Evolutionary conservation across 805 yeast genomes (phyloP), one percentile per base, ranked within the genome.

Genomic region (Kodamaea neixiangensis): DNA sequence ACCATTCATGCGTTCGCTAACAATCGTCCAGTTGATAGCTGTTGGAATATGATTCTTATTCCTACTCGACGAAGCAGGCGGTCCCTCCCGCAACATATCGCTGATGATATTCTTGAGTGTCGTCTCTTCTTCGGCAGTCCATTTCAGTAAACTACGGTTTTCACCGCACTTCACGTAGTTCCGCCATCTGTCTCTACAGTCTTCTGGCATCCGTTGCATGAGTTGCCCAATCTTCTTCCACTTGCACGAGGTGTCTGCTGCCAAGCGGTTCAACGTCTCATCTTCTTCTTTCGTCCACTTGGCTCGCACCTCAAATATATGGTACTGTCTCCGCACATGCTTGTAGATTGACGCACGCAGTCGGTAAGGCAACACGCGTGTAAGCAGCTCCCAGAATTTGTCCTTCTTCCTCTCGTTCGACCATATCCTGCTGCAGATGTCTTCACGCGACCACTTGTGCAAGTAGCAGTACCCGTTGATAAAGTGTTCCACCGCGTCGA

Each of bases 161-260:
- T 75, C 76, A 19, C 97, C 97, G 72, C 97, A 93, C 67, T 92
- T 92, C 55, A 92, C 87, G 64, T 92, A 93, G 65, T 93, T 93
- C 67, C 98, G 78, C 96, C 96, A 93, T 59, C 98, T 78, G 66
- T 93, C 98, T 59, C 98, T 79, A 67, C 97, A 92, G 69, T 93
- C 98, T 63, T 93, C 98, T 0, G 98, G 97, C 98, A 93, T 93
- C 61, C 98, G 77, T 11, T 88, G 89, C 81, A 93, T 75, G 6
- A 75, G 72, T 48, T 78, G 78, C 6, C 97, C 97, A 53, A 93
- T 88, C 38, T 76, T 75, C 58, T 89, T 89, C 98, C 98, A 93
- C 62, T 87, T 90, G 14, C 94, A 90, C 52, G 85, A 89, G 58
- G 82, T 80, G 20, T 83, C 82, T 7, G 78, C 67, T 9, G 89